Conservation (phyloP, 2,329 filamentous ascomycete genomes). For the Ophiostoma perfectum region DNA sequence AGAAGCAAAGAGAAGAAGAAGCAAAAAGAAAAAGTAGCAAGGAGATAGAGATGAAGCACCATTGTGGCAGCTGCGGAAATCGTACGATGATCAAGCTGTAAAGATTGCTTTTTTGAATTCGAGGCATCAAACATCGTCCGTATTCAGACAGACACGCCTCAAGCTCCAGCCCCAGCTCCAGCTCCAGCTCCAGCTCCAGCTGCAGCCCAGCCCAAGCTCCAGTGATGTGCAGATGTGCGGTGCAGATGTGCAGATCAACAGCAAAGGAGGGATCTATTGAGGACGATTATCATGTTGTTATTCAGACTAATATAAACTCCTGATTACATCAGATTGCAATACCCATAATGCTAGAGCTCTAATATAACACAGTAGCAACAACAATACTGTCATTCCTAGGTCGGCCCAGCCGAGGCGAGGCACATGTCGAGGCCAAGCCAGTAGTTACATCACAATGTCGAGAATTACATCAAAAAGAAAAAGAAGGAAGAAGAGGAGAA, state of each 20-base stretch:
- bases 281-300: not conserved
- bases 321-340: too few species aligned
- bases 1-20: not conserved
- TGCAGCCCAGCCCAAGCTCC: not conserved
- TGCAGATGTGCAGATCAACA: slow-evolving; percentile 13
- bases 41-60: not conserved
- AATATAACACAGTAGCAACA: not conserved
- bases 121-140: not conserved
- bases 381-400: not conserved
- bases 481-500: not conserved
- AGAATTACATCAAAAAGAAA: not conserved
- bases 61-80: not conserved
- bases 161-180: not conserved
- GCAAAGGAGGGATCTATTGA: not conserved
- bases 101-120: not conserved
- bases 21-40: not conserved
- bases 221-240: slow-evolving; percentile 9
- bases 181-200: too few species aligned
- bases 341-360: too few species aligned
- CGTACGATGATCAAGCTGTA: not conserved
- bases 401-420: not conserved
- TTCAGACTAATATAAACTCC: not conserved
- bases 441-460: not conserved
- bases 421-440: not conserved
- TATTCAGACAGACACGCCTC: too few species aligned